Percentiles rank a stretch among this genome's conserved stretches.
phyloP scores from a whole-genome alignment of 345 rosid genomes.

The Crucihimalaya himalaica region DNA sequence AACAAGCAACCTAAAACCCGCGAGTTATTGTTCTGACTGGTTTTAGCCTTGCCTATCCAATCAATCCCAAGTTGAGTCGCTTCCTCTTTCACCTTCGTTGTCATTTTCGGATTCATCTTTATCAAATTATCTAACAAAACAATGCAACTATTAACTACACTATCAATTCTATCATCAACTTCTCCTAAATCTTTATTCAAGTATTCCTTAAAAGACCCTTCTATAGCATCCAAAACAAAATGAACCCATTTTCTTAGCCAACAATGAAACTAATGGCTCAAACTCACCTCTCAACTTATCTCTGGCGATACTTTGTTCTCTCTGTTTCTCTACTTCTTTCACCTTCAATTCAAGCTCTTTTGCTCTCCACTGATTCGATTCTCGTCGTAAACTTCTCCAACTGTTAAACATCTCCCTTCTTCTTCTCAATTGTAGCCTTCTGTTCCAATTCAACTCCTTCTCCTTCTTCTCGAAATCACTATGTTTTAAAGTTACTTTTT shows the following conservation, averaged over 20 bases:
- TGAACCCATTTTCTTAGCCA: constrained; percentile 19
- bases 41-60: constrained; percentile 16
- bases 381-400: constrained; percentile 8
- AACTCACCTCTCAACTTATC: constrained; percentile 15
- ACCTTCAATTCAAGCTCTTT: constrained; percentile 30
- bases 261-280: constrained; percentile 27
- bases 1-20: constrained; percentile 23
- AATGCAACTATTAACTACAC: constrained; percentile 19
- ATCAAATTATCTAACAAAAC: constrained; percentile 23
- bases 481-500: background rate
- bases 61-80: constrained; percentile 30
- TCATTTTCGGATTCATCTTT: background rate
- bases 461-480: constrained; percentile 38
- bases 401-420: constrained; percentile 15
- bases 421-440: constrained; percentile 8
- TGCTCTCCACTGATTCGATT: constrained; percentile 19
- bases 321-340: constrained; percentile 16
- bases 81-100: constrained; percentile 16
- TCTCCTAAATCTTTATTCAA: background rate
- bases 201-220: constrained; percentile 9
- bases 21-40: background rate
- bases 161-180: constrained; percentile 14
- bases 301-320: constrained; percentile 13
- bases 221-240: constrained; percentile 25
- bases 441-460: constrained; percentile 18